Evolutionary conservation across 768 basidiomycete species (phyloP), one percentile per base, ranked within the genome.

Genomic region (Kwoniella heveanensis): DNA sequence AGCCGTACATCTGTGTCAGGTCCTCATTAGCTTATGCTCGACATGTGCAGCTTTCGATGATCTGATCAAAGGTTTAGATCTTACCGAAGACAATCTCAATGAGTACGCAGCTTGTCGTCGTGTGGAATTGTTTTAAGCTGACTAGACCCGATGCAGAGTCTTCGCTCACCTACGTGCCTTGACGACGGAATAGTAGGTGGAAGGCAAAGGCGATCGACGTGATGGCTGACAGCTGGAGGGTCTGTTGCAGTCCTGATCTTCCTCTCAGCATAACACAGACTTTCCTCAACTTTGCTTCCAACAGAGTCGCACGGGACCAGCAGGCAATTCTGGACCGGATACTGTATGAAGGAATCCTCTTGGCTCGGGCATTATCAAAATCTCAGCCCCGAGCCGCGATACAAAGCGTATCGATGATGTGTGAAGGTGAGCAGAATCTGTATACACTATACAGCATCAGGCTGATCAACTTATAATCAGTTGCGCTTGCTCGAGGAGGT

Each of bases 321-420:
- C 21, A 22, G 29, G n/a, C 21, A 2, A 6, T n/a, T 24, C 8
- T 58, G 2, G 25, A 10, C 3, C 46, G 29, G 19, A 50, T 58
- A 13, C n/a, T 58, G 10, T 58, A 58, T 30, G 57, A 58, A 24
- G 57, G 57, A 0, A 32, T 58, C 44, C 13, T 32, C 19, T 30
- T 50, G 1, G 57, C 47, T 13, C 57, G 48, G 19, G 17, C 15
- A 17, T 3, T 19, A 19, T 8, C 39, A 9, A 44, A 17, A 17
- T 8, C 17, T 10, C 39, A 44, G 17, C 39, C 39, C 3, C 39
- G 39, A 44, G 6, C 39, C 19, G 39, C 39, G 10, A 44, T 44
- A 8, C 57, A 58, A 24, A 19, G 12, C 21, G 27, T 49, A 6
- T 9, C 29, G 8, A 36, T 5, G n/a, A n/a, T 30, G 44, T 22